Evolutionary conservation across 371 early-diverging fungal genomes (phyloP), one percentile per base, ranked within the genome.

Genomic region (Nematocida sp.): DNA sequence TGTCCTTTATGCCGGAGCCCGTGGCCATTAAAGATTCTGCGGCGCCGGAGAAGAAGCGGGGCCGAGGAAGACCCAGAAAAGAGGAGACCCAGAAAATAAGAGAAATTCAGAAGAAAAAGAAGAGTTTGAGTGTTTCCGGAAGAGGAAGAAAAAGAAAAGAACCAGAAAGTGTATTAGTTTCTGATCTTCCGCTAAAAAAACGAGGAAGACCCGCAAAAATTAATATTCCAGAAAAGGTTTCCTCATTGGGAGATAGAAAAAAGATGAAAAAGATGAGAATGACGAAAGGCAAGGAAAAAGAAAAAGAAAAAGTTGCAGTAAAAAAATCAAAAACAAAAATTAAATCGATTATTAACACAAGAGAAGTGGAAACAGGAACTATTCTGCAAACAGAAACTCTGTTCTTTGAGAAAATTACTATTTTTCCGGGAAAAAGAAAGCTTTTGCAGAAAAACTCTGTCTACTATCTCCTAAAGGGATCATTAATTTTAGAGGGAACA

Each of bases 381-480:
- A 48, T 63, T 45, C 30, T 63, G 5, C 9, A 4, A 4, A 30
- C 45, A 9, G 3, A 3, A 7, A 26, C 47, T 7, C 13, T 4
- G 7, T 7, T 9, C 11, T 5, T 63, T 25, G 36, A 26, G 39
- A 59, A 68, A 23, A 32, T 40, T 3, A 16, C 65, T 1, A 42
- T 71, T 11, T 28, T 28, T 18, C 36, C 60, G 25, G 7, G 35
- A 32, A 55, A 57, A 28, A 25, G 7, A 7, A 26, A 25, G 39
- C 38, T 13, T 7, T 18, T 71, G 16, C 11, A 30, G 18, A 18
- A 20, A 0, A 45, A 54, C 23, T 30, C 33, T 25, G 48, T 61
- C 3, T 71, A 71, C 63, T 71, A 71, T 32, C 30, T 71, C 32
- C 13, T 51, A 4, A 59, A 42, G 32, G 75, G 75, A 45, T 50